Evolutionary conservation across 2,329 filamentous ascomycete genomes (phyloP).

Genomic region (Fusarium dimerum): DNA sequence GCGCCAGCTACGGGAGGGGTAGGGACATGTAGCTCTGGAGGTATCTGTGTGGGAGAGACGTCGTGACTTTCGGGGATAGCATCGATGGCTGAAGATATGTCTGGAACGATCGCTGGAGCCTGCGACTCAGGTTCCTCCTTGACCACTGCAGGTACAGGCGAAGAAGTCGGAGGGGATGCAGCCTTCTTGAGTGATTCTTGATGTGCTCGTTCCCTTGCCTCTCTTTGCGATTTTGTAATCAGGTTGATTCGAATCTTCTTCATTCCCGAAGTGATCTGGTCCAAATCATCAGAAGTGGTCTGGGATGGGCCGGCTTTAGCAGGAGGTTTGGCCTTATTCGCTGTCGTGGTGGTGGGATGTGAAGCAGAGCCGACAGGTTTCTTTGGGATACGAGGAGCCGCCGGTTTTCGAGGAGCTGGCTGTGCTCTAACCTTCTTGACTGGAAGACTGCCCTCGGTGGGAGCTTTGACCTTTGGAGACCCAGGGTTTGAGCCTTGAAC

Average conservation of each 20-base stretch:
- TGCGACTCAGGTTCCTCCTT: neutral
- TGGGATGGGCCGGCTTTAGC: constrained; percentile 15
- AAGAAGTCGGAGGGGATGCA: constrained; percentile 4
- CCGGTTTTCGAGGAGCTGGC: constrained; percentile 46
- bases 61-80: neutral
- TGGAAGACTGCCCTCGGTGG: constrained; percentile 44
- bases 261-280: constrained; percentile 58
- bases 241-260: constrained; percentile 65
- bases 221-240: constrained; percentile 59
- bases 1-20: constrained; percentile 26
- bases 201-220: constrained; percentile 47
- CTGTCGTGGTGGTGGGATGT: constrained; percentile 8
- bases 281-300: constrained; percentile 43
- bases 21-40: constrained; percentile 9
- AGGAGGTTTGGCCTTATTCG: constrained; percentile 12
- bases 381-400: constrained; percentile 37
- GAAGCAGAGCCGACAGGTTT: constrained; percentile 32
- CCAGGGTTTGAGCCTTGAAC: constrained; percentile 36
- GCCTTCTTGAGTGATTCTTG: constrained; percentile 23
- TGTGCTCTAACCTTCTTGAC: constrained; percentile 63
- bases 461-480: constrained; percentile 43
- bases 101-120: neutral
- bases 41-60: constrained; percentile 17
- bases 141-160: neutral
- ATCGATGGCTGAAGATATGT: too few relatives aligned